Evolutionary conservation across 129 eudicot genomes (phyloP).

Genomic region (Lactuca saligna): DNA sequence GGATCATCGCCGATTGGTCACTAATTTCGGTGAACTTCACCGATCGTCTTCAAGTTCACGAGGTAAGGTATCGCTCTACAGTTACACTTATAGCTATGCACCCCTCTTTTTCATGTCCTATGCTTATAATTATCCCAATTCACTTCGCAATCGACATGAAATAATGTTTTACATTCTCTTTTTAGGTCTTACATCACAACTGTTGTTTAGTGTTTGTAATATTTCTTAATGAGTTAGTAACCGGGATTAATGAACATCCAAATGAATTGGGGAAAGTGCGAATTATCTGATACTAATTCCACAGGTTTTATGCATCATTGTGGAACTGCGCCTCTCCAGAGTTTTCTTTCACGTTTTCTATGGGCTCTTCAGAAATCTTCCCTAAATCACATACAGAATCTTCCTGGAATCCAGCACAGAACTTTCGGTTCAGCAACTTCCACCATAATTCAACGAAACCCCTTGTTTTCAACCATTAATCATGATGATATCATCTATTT

Average conservation of each 20-base stretch:
- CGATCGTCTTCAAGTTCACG: slow-evolving; percentile 21
- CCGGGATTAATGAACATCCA: not conserved
- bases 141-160: not conserved
- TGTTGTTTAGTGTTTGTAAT: not conserved
- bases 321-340: slow-evolving; percentile 21
- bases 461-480: slow-evolving; percentile 58
- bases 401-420: slow-evolving; percentile 34
- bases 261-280: not conserved
- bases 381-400: slow-evolving; percentile 18
- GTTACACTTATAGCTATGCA: not conserved
- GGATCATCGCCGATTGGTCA: slow-evolving; percentile 35
- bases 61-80: slow-evolving; percentile 29
- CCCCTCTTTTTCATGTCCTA: not conserved
- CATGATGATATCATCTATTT: slow-evolving; percentile 70
- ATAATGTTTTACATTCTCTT: not conserved
- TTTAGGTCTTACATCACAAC: slow-evolving; percentile 6
- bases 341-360: slow-evolving; percentile 19
- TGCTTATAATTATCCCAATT: not conserved
- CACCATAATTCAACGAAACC: slow-evolving; percentile 43
- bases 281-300: not conserved
- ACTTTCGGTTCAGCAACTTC: slow-evolving; percentile 53
- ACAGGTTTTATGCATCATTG: slow-evolving; percentile 33
- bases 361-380: slow-evolving; percentile 24
- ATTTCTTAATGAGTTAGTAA: not conserved
- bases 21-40: slow-evolving; percentile 10